A percentile compares a stretch with the other conserved stretches of the same genome.
Conservation (phyloP, 495 filamentous ascomycete species). For the Sabuloglossum arenarium region DNA sequence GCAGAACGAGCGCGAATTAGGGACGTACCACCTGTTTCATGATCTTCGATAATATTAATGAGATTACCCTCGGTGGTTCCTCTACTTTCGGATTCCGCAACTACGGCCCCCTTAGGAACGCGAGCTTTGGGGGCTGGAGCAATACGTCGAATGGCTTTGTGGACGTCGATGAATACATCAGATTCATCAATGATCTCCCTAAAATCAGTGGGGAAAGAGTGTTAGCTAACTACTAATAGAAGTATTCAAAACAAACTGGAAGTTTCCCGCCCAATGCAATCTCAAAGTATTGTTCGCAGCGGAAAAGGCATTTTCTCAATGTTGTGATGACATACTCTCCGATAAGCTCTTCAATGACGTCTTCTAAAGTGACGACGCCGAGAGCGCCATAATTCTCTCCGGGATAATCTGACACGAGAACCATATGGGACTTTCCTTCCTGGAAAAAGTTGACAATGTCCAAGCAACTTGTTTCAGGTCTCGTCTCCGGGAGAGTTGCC, state of each 20-base stretch:
- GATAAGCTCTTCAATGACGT: conserved; percentile 96
- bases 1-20: conserved; percentile 14
- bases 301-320: neutral
- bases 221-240: conserved; percentile 3
- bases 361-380: conserved; percentile 87
- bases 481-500: conserved; percentile 84
- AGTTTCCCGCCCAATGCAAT: no score
- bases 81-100: conserved; percentile 21
- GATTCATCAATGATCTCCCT: conserved; percentile 58
- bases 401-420: conserved; percentile 76
- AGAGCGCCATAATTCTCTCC: conserved; percentile 75
- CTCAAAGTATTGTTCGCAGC: neutral
- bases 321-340: conserved; percentile 50
- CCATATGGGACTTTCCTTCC: conserved; percentile 98
- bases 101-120: conserved; percentile 34
- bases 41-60: conserved; percentile 4
- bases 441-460: conserved; percentile 99
- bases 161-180: conserved; percentile 88
- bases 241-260: conserved; percentile 32
- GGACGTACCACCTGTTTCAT: conserved; percentile 6
- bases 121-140: conserved; percentile 41
- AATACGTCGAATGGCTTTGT: conserved; percentile 82
- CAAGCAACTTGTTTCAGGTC: conserved; percentile 83
- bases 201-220: neutral
- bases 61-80: conserved; percentile 3